phyloP scores from a whole-genome alignment of 2,329 filamentous ascomycete genomes.

The Colletotrichum navitas region DNA sequence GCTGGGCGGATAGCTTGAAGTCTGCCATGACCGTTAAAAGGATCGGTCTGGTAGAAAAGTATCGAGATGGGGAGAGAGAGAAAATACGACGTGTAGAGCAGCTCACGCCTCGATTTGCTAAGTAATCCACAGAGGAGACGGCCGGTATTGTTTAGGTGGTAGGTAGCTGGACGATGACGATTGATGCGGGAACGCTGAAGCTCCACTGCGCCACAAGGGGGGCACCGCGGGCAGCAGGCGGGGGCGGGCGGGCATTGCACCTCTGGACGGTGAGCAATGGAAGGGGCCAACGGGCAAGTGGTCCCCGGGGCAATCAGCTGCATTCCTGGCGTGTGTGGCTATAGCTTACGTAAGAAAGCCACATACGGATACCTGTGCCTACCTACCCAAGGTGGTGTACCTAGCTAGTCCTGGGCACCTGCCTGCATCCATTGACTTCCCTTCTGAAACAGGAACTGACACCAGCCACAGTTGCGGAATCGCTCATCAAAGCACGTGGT shows the following conservation, averaged over 20 bases:
- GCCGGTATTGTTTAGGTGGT: constrained; percentile 6
- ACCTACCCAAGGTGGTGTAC: background rate
- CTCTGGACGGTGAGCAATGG: no score
- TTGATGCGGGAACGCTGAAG: constrained; percentile 35
- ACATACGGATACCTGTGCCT: no score
- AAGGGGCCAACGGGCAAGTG: background rate
- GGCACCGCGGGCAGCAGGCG: constrained; percentile 9
- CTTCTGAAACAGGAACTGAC: background rate
- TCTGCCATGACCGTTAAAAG: constrained; percentile 70
- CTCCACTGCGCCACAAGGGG: constrained; percentile 39
- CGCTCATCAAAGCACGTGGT: constrained; percentile 22
- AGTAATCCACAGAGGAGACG: constrained; percentile 1
- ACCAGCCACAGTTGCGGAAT: constrained; percentile 20
- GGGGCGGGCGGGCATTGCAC: background rate
- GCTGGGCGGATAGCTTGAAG: constrained; percentile 93
- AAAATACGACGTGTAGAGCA: constrained; percentile 10
- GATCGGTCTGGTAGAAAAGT: background rate
- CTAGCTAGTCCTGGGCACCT: no score
- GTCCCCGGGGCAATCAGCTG: constrained; percentile 37
- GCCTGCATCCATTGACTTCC: constrained; percentile 36
- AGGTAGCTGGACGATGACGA: constrained; percentile 38
- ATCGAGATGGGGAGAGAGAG: background rate
- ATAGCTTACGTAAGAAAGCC: no score
- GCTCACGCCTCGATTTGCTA: constrained; percentile 21
- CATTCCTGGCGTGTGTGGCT: constrained; percentile 17